A percentile compares a stretch with the other conserved stretches of the same genome.
These are phyloP conservation scores for Trichodelitschia bisporula DNA, from an alignment of 495 filamentous ascomycete genomes.

Conservation along the genomic window DNA sequence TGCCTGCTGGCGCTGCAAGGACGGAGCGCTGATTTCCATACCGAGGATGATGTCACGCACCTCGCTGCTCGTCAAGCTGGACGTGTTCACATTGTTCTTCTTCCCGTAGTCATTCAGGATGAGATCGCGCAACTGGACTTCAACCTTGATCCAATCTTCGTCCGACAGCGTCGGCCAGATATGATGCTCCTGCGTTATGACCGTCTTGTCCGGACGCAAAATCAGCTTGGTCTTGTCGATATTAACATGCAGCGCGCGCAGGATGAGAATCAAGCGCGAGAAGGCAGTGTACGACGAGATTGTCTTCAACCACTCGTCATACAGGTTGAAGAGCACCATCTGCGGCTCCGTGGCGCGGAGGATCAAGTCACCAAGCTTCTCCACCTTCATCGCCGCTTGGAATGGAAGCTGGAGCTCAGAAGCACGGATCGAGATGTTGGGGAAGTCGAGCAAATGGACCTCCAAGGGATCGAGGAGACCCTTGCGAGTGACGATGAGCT, in stretches of 20 bases:
- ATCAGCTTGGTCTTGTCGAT: constrained; percentile 96
- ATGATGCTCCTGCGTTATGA: constrained; percentile 96
- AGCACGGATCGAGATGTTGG: constrained; percentile 95
- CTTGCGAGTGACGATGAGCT: constrained; percentile 94
- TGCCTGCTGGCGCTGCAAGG: constrained; percentile 94
- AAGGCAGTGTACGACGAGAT: constrained; percentile 98
- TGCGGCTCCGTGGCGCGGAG: constrained; percentile 91
- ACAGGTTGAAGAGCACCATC: constrained; percentile 99
- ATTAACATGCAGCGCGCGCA: constrained; percentile 91
- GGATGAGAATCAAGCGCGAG: constrained; percentile 82
- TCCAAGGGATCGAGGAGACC: constrained; percentile 93
- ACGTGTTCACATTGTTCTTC: constrained; percentile 98
- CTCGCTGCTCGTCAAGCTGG: constrained; percentile 86
- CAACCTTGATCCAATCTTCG: constrained; percentile 98
- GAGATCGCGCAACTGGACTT: constrained; percentile 83
- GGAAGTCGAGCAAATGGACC: constrained; percentile 93
- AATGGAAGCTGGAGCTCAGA: constrained; percentile 96
- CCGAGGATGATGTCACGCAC: constrained; percentile 96
- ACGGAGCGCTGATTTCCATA: constrained; percentile 98
- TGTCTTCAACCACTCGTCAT: constrained; percentile 96
- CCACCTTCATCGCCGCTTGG: constrained; percentile 99
- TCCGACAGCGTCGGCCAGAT: constrained; percentile 93
- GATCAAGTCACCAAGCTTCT: constrained; percentile 98
- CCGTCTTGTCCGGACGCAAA: constrained; percentile 89
- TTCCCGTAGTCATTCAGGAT: constrained; percentile 98